A percentile compares a stretch with the other conserved stretches of the same genome.
phyloP scores from a whole-genome alignment of 495 filamentous ascomycete genomes.

The Penicillium macrosclerotiorum region DNA sequence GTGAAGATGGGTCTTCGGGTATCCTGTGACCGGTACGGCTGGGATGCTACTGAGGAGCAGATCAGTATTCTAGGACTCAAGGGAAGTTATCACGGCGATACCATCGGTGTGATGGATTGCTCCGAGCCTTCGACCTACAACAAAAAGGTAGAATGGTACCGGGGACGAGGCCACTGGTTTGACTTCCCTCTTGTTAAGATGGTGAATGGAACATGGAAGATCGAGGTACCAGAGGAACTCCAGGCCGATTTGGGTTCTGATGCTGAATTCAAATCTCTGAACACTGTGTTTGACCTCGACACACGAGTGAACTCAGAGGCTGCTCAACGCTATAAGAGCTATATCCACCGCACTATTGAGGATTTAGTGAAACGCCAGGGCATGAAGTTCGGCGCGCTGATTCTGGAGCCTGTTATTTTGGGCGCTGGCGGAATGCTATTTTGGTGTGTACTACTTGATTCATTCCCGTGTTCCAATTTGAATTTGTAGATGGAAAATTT shows the following conservation, averaged over 20 bases:
- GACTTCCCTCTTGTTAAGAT: constrained; percentile 69
- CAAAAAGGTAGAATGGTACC: constrained; percentile 77
- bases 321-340: constrained; percentile 51
- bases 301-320: constrained; percentile 39
- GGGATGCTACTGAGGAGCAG: constrained; percentile 52
- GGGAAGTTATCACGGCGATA: constrained; percentile 78
- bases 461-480: no score
- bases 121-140: constrained; percentile 71
- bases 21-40: constrained; percentile 59
- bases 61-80: constrained; percentile 68
- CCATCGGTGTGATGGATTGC: constrained; percentile 78
- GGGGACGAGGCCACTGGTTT: constrained; percentile 71
- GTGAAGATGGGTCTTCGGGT: constrained; percentile 76
- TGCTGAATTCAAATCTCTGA: constrained; percentile 48
- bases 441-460: constrained; percentile 49
- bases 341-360: constrained; percentile 54
- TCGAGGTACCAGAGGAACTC: constrained; percentile 52
- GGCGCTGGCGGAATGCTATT: constrained; percentile 78
- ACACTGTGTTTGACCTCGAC: constrained; percentile 60
- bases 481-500: background rate
- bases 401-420: constrained; percentile 72
- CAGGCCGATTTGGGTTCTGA: constrained; percentile 43
- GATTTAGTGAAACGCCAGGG: constrained; percentile 50
- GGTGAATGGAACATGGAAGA: constrained; percentile 58
- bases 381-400: constrained; percentile 66